phyloP scores from a whole-genome alignment of 768 basidiomycete species.

The Rhodosporidiobolus odoratus region DNA sequence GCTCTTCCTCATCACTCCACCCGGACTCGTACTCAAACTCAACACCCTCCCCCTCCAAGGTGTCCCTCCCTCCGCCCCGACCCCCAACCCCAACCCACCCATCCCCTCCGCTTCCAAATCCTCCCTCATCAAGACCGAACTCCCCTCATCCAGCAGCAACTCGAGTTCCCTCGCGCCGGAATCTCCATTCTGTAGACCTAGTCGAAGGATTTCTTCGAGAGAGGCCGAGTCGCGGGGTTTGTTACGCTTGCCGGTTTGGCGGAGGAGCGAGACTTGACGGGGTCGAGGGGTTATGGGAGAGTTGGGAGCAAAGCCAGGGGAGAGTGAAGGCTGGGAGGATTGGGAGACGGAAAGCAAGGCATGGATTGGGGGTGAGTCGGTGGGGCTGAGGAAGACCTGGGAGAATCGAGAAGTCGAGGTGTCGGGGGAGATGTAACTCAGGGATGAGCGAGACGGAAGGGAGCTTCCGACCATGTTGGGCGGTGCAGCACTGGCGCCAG shows the following conservation, averaged over 20 bases:
- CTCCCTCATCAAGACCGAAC: conserved; percentile 4
- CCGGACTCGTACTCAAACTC: background rate
- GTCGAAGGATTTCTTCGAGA: conserved; percentile 11
- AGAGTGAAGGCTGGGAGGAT: background rate
- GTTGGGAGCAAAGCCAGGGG: background rate
- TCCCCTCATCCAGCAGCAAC: conserved; percentile 11
- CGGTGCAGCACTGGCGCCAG: background rate
- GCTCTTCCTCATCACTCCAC: background rate
- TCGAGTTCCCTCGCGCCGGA: background rate
- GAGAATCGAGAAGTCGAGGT: background rate
- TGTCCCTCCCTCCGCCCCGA: background rate
- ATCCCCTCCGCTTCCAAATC: background rate
- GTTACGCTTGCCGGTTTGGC: too few species aligned
- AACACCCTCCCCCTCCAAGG: conserved; percentile 12
- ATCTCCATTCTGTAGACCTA: background rate
- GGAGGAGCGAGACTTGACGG: conserved; percentile 3
- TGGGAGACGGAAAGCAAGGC: background rate
- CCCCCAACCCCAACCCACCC: background rate
- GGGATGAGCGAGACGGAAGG: background rate
- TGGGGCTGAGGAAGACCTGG: background rate
- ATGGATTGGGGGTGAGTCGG: background rate
- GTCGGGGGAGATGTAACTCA: background rate
- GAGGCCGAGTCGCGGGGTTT: conserved; percentile 2
- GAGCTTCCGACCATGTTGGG: too few species aligned
- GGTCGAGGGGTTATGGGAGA: background rate